Base-by-base conservation (phyloP, 495 filamentous ascomycete species). In the Hyaloscypha bicolor region DNA sequence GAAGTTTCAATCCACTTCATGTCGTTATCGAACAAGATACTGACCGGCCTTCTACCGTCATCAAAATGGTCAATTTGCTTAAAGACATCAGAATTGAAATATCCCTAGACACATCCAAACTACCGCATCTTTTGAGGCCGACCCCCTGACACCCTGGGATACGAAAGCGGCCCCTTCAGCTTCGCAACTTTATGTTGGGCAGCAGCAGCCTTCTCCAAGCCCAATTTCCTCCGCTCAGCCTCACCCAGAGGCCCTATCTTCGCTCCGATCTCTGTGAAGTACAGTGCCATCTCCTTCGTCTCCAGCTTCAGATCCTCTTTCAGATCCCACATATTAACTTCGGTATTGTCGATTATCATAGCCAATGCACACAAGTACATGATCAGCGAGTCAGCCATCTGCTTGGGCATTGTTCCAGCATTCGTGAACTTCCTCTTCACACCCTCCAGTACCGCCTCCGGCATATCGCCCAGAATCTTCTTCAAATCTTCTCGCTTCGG, bases 181-280 rank as follows among this genome's bases (percentile, higher is more conserved):
- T 85, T 83, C 19, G 91, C 94, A 55, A 91, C 71, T 35, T 85
- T 82, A 63, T 89, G 83, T 29, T 83, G 82, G 42, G 78, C 73
- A 3, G 85, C 87, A 72, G 89, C 87, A 4, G 85, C 85, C 74
- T 88, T 89, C 16, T 82, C 82, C 65, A 87, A 78, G 69, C 80
- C 81, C 64, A 76, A 53, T 53, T 67, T 76, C 53, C 77, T 77
- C 64, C 79, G 78, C 65, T 86, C 83, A 12, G 71, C 80, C 30
- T 83, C 81, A 55, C 81, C 83, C 45, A 79, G 72, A 58, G 80
- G 76, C 68, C 68, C 80, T 19, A 89, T 77, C 66, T 79, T 82
- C 33, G 91, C 94, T 2, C 95, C 95, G 71, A 99, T 84, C 75
- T 97, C 94, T 37, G 81, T 77, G 82, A 94, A 97, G 73, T 93